These are phyloP conservation scores for Coriolopsis trogii DNA, from an alignment of 1,284 basidiomycete genomes.

Conservation along the genomic window DNA sequence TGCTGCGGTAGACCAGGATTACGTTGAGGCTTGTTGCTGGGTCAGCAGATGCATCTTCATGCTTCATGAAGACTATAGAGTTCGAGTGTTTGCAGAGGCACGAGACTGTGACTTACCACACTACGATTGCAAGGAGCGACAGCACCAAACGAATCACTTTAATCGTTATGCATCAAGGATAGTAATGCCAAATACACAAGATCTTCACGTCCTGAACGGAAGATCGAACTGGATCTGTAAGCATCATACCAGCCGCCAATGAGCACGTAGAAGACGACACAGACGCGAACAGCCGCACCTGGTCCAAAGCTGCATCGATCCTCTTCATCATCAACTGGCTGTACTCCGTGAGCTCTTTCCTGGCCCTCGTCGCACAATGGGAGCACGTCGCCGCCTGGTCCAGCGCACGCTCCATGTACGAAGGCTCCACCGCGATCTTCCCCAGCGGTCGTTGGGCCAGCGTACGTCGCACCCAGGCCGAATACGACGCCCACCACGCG, in stretches of 20 bases:
- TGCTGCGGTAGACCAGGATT: not conserved
- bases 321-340: not conserved
- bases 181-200: no score
- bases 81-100: no score
- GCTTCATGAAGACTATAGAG: no score
- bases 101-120: no score
- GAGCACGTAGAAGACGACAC: not conserved
- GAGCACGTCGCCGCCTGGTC: not conserved
- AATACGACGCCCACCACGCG: conserved; percentile 1
- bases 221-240: no score
- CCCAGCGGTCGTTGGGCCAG: not conserved
- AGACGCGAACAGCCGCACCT: not conserved
- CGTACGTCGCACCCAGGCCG: not conserved
- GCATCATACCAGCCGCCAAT: no score
- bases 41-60: not conserved
- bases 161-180: no score
- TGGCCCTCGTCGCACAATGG: not conserved
- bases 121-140: no score
- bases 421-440: not conserved
- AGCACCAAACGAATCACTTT: no score
- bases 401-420: not conserved
- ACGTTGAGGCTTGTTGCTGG: not conserved
- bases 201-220: no score
- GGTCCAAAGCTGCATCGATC: not conserved
- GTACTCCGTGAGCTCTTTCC: conserved; percentile 3